Base-by-base conservation (phyloP, 768 basidiomycete species). In the Mycena rebaudengoi region DNA sequence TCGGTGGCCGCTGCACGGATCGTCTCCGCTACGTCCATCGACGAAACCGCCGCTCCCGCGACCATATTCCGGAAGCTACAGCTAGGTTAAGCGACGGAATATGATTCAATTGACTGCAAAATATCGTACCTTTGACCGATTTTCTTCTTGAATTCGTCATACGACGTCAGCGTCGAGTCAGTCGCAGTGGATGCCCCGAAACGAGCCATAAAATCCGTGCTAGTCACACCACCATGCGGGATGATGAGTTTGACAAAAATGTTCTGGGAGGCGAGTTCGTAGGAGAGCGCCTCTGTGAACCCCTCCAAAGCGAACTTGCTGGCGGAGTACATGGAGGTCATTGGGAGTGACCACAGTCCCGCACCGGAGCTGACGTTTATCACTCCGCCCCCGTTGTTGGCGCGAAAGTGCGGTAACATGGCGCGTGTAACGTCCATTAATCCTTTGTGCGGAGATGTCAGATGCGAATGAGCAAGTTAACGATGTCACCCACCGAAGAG, bases 291-390 rank as follows among this genome's bases (percentile, higher is more conserved):
- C 62, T 72, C 71, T 4, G 71, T 72, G 63, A 71, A 71, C 21
- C 71, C 71, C 33, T 72, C 71, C 16, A 72, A 58, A 23, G 71
- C 70, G 59, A 69, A 69, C 33, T 72, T 72, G 65, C 65, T 68
- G 4, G 70, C 60, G 7, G 46, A 60, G 66, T 72, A 72, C 62
- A 72, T 60, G 10, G 69, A 44, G 13, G 54, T 62, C 53, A 60
- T 50, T 6, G 71, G 71, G 29, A 69, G 43, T 4, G 65, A 35
- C 62, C 62, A 70, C 16, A 69, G 30, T 2, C 71, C 71, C 12
- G 65, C 64, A 12, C 70, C 71, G n/a, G 70, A 69, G 41, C 61
- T 65, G 37, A 70, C 63, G 37, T 72, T 72, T 26, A 72, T 67
- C 29, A 72, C 60, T 7, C 65, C 70, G 16, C 64, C 65, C 49